Conservation (phyloP, 2,329 filamentous ascomycete genomes). For the Claviceps maximensis region DNA sequence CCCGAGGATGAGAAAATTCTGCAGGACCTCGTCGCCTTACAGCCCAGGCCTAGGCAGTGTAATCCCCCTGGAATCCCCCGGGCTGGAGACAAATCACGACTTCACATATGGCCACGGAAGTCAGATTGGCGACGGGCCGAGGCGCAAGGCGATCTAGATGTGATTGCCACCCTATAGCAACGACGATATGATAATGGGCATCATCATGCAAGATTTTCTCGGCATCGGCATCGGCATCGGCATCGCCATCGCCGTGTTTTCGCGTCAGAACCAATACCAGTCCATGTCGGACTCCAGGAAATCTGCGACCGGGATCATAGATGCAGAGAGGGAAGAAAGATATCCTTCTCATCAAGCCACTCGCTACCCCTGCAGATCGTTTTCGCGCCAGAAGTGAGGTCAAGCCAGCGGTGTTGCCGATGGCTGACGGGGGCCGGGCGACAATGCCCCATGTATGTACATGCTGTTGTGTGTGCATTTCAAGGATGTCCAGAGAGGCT, state of each 20-base stretch:
- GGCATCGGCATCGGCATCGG: too few species aligned
- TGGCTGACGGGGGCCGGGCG: not conserved
- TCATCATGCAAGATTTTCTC: not conserved
- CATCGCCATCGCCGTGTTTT: too few species aligned
- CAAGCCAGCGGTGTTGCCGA: conserved; percentile 2
- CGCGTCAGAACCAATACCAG: not conserved
- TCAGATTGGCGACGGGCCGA: not conserved
- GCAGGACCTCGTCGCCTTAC: too few species aligned
- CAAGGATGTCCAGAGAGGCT: too few species aligned
- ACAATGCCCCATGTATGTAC: not conserved
- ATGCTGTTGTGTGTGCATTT: not conserved
- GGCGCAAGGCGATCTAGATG: not conserved
- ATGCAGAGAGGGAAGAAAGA: not conserved
- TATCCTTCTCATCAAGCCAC: not conserved
- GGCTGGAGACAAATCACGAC: not conserved
- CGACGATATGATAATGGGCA: not conserved
- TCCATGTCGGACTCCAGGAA: not conserved
- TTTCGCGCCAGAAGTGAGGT: too few species aligned
- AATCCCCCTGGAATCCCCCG: not conserved
- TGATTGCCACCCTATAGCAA: not conserved
- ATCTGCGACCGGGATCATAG: too few species aligned
- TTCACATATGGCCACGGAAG: not conserved
- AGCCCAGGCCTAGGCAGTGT: not conserved
- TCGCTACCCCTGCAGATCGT: not conserved
- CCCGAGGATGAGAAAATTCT: too few species aligned